A percentile compares a stretch with the other conserved stretches of the same genome.
These are phyloP conservation scores for Passalora sequoiae DNA, from an alignment of 2,329 filamentous ascomycete genomes.

Conservation along the genomic window DNA sequence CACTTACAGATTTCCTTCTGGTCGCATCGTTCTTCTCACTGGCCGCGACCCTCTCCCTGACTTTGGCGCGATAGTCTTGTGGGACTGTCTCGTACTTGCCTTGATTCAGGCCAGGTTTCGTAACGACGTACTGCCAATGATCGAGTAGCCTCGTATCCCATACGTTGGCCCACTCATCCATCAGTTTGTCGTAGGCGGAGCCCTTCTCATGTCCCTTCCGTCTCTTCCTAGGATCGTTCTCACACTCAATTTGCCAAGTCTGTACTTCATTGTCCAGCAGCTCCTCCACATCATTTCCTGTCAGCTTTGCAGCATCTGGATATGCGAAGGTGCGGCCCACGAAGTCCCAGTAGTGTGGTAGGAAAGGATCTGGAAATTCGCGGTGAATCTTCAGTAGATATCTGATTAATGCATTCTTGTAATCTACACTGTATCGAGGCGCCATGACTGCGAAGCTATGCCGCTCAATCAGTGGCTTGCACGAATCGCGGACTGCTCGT, in stretches of 20 bases:
- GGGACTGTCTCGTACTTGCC: slow-evolving; percentile 13
- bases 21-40: slow-evolving; percentile 1
- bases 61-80: neutral
- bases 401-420: neutral
- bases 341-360: slow-evolving; percentile 14
- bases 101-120: slow-evolving; percentile 4
- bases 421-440: slow-evolving; percentile 1
- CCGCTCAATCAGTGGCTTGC: too few relatives aligned
- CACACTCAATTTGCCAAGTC: slow-evolving; percentile 16
- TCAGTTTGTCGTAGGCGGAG: slow-evolving; percentile 18
- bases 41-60: slow-evolving; percentile 4
- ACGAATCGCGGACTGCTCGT: too few relatives aligned
- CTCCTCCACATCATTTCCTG: slow-evolving; percentile 12
- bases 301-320: slow-evolving; percentile 12
- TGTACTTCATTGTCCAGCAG: slow-evolving; percentile 15
- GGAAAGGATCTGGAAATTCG: slow-evolving; percentile 8
- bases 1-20: neutral
- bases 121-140: slow-evolving; percentile 20
- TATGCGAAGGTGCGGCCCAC: slow-evolving; percentile 11
- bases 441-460: too few relatives aligned
- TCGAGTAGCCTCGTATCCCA: slow-evolving; percentile 15
- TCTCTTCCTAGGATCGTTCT: slow-evolving; percentile 8
- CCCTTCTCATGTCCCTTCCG: slow-evolving; percentile 18
- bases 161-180: slow-evolving; percentile 16
- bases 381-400: neutral